Conservation (phyloP, 371 early-diverging fungal genomes). For the Amoeboaphelidium protococcarum region DNA sequence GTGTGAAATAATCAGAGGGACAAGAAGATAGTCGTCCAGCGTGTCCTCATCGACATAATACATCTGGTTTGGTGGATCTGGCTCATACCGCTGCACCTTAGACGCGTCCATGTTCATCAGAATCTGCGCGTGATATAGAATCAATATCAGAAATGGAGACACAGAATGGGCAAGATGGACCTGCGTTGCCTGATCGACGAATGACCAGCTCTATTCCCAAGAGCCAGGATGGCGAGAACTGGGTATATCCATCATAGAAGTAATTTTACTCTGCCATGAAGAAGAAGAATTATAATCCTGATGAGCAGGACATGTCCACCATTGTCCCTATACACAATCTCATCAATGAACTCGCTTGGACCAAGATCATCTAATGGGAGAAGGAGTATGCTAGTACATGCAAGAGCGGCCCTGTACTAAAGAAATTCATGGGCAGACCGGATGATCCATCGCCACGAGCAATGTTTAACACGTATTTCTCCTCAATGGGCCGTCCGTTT, state of each 20-base stretch:
- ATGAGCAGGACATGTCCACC: constrained; percentile 56
- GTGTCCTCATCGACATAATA: too few relatives aligned
- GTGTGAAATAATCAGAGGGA: too few relatives aligned
- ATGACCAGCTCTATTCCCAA: too few relatives aligned
- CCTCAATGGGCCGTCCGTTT: constrained; percentile 42
- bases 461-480: constrained; percentile 4
- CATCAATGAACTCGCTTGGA: constrained; percentile 84
- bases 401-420: constrained; percentile 32
- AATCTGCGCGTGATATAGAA: too few relatives aligned
- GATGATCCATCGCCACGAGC: constrained; percentile 59
- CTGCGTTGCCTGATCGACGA: too few relatives aligned
- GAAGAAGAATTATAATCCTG: constrained; percentile 75
- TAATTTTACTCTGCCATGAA: constrained; percentile 39
- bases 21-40: too few relatives aligned
- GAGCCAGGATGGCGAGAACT: neutral
- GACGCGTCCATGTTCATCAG: too few relatives aligned
- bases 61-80: too few relatives aligned
- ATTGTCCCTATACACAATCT: constrained; percentile 94
- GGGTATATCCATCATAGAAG: neutral
- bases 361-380: constrained; percentile 79
- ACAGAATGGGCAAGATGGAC: too few relatives aligned
- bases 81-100: too few relatives aligned
- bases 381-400: constrained; percentile 22
- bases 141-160: too few relatives aligned
- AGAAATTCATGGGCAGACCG: constrained; percentile 59